Evolutionary conservation across 352 stramenopile genomes (phyloP).

Genomic region (Globisporangium okanoganense): DNA sequence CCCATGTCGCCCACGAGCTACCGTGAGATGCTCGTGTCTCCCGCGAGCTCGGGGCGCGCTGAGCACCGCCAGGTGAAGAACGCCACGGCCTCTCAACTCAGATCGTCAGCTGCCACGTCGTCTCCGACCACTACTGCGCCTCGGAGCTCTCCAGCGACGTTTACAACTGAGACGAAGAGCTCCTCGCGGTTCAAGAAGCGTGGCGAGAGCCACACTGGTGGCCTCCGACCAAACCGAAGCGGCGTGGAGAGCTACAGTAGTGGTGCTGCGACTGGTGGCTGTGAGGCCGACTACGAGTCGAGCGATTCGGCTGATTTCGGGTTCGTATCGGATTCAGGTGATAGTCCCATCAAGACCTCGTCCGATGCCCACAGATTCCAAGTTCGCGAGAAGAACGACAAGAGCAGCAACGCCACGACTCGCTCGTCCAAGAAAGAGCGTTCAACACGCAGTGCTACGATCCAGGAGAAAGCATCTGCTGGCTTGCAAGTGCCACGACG

Average conservation of each 20-base stretch:
- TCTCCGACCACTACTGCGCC: background rate
- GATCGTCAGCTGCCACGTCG: background rate
- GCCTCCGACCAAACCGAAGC: background rate
- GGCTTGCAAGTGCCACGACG: constrained; percentile 24
- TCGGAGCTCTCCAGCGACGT: constrained; percentile 1
- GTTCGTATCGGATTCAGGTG: constrained; percentile 11
- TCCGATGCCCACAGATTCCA: constrained; percentile 15
- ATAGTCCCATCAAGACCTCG: constrained; percentile 13
- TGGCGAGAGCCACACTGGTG: background rate
- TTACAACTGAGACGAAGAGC: background rate
- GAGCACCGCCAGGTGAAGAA: background rate
- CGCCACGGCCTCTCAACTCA: background rate
- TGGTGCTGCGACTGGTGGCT: background rate
- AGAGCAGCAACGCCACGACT: constrained; percentile 18
- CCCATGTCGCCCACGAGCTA: constrained; percentile 8
- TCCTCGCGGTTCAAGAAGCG: constrained; percentile 4
- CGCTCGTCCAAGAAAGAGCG: constrained; percentile 19
- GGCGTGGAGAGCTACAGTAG: background rate
- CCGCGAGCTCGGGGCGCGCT: constrained; percentile 3
- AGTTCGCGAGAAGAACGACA: constrained; percentile 16
- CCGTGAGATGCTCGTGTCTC: constrained; percentile 7
- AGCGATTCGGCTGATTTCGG: constrained; percentile 13
- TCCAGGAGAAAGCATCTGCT: constrained; percentile 11
- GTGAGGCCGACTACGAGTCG: constrained; percentile 16
- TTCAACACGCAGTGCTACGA: background rate